Evolutionary conservation across 179 eudicot genomes (phyloP), one percentile per base, ranked within the genome.

Genomic region (Actinidia chinensis): DNA sequence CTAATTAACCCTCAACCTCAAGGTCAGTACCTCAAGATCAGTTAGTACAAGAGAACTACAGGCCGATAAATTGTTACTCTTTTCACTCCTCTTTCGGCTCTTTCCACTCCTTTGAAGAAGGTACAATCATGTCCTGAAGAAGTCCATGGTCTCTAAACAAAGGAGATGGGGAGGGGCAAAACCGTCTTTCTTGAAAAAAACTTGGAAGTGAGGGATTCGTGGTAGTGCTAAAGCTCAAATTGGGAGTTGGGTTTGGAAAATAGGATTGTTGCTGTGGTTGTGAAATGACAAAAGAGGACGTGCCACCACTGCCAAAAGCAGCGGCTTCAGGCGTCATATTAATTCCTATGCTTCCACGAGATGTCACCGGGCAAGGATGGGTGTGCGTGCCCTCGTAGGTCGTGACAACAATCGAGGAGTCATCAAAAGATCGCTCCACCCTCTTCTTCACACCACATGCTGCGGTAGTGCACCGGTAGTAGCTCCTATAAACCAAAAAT

Each of bases 101-200:
- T 77, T 81, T 77, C 51, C 67, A 56, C 86, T 90, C 82, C 79
- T 85, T 86, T 11, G 87, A 89, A 28, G 91, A 89, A 28, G 91
- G 88, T 48, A 91, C 82, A 71, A 93, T 71, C 75, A 71, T 86
- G 77, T 93, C 97, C 58, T 93, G 87, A 10, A 93, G 88, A 64
- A 93, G 94, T 3, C 97, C 97, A 77, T 88, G 83, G 73, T 89
- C 93, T 68, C 84, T 84, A 28, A 73, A 75, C 43, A 84, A 69
- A 69, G 86, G 46, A 8, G 88, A 71, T 17, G 83, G 40, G 22
- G 87, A 79, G 42, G 80, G 72, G 65, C 63, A 76, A 81, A 71
- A 74, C 6, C 74, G 64, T 55, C 79, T 76, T 42, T 78, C 80
- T 78, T 48, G 80, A 58, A 71, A 59, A 78, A 75, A 59, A 36